Evolutionary conservation across 805 yeast genomes (phyloP), one percentile per base, ranked within the genome.

Genomic region (Ogataea sp.): DNA sequence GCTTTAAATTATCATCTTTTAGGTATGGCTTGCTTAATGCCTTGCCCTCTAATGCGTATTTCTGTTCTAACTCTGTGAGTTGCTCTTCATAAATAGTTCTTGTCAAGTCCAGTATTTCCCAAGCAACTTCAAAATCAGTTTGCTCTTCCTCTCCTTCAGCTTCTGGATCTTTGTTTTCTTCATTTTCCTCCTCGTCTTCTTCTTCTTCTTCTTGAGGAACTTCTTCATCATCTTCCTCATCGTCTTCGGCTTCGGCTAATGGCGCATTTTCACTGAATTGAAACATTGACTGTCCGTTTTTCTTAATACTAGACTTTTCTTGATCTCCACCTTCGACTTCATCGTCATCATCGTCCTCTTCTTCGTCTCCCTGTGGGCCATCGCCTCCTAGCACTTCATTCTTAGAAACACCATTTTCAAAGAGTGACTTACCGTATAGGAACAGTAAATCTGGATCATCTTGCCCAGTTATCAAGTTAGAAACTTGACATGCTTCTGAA

Each of bases 41-140:
- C 6, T 16, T 13, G 20, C 33, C 32, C 26, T 36, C 36, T 6
- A 17, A 30, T 9, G 20, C 4, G 35, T 21, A 24, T 21, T 31
- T 14, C 26, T 45, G 34, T 28, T 44, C 47, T 15, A 45, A 37
- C 31, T 59, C 46, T 20, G 62, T 61, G 4, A 74, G 49, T 39
- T 67, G 53, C 34, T 65, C 58, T 53, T 75, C 79, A 48, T 75
- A 82, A 33, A 83, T 56, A 2, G 81, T 69, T 45, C 96, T 71
- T 2, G 96, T 73, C 30, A 85, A 65, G 54, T 89, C 96, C 16
- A 88, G 63, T 8, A 85, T 73, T 38, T 84, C 93, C 93, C 96
- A 84, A 0, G 96, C 95, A 15, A 80, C 75, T 55, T 83, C 94
- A 52, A 90, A 85, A 50, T 83, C 95, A 15, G 78, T 70, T 46